Percentiles rank a stretch among this genome's conserved stretches.
Evolutionary conservation across 1,139 yeast species (phyloP).

Genomic region (Eremothecium coryli): DNA sequence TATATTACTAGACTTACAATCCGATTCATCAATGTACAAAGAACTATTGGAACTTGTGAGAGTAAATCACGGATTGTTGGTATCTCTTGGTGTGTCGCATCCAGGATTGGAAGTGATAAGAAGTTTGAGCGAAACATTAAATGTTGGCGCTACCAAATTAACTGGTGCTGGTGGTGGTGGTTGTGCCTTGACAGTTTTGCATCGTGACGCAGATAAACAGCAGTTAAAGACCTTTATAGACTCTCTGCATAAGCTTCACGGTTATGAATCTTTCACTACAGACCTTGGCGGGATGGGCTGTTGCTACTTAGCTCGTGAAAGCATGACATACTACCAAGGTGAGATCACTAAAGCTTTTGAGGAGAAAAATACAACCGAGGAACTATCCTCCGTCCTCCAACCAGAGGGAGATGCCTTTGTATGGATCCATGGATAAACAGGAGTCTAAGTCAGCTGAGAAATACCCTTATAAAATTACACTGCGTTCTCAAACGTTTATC

Average conservation of each 20-base stretch:
- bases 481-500: not conserved
- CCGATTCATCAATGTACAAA: constrained; percentile 29
- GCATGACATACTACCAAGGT: constrained; percentile 26
- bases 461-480: too few relatives aligned
- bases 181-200: constrained; percentile 81
- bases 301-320: constrained; percentile 38
- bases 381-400: constrained; percentile 13
- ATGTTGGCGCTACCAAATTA: constrained; percentile 79
- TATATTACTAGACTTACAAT: constrained; percentile 28
- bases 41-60: constrained; percentile 57
- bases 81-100: constrained; percentile 85
- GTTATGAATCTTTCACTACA: constrained; percentile 74
- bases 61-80: constrained; percentile 81
- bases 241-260: constrained; percentile 35
- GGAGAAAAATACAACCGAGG: constrained; percentile 10
- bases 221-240: constrained; percentile 31
- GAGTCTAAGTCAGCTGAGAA: too few relatives aligned
- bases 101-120: constrained; percentile 73
- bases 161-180: constrained; percentile 99
- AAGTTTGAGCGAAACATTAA: constrained; percentile 47
- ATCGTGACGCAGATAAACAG: constrained; percentile 39
- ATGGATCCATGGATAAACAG: constrained; percentile 14
- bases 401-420: constrained; percentile 14
- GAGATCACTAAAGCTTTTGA: constrained; percentile 10
- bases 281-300: constrained; percentile 85